Base-by-base conservation (phyloP, 176 grass and related monocot genomes). In the Cocos nucifera region DNA sequence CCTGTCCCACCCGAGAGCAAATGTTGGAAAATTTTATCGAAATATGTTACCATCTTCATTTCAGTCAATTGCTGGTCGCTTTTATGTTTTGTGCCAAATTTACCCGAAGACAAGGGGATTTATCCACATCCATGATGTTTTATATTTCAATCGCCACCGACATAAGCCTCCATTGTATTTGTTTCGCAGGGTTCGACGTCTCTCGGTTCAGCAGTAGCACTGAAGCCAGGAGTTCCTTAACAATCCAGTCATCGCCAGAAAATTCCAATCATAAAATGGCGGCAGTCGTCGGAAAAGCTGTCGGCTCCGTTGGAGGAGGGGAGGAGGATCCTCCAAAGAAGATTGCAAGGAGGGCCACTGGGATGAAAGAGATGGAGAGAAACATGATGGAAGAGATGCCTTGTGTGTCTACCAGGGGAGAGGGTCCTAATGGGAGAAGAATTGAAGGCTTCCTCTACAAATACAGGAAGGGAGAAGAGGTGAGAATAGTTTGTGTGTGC, bases 321-420 rank as follows among this genome's bases (percentile, higher is more conserved):
- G 35, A 44, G 35, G 35, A 44, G 35, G 35, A 44, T 14, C 35
- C 35, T 44, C 8, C 2, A 3, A 44, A 44, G 21, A 6, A 50
- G 28, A 17, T 0, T 12, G 12, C 15, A 19, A 15, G 19, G 24
- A 53, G 6, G 50, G 53, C 63, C 39, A 21, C 53, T 14, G 70
- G 75, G 29, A 49, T 59, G 19, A 63, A 65, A 65, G 61, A 54
- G 26, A 39, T 56, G 51, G 69, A 73, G 17, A 90, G 73, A 63
- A 89, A 57, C 52, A 89, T 98, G 94, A 75, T 86, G 79, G 94
- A 93, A 57, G 82, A 89, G 59, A 98, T 98, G 94, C 94, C 94
- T 48, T 89, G 86, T 65, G 94, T 98, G 21, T 93, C 88, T 2
- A 89, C 88, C 22, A 75, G 58, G 67, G 82, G 78, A 56, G 76